phyloP scores from a whole-genome alignment of 164 flowering plant genomes.

The Protea cynaroides region DNA sequence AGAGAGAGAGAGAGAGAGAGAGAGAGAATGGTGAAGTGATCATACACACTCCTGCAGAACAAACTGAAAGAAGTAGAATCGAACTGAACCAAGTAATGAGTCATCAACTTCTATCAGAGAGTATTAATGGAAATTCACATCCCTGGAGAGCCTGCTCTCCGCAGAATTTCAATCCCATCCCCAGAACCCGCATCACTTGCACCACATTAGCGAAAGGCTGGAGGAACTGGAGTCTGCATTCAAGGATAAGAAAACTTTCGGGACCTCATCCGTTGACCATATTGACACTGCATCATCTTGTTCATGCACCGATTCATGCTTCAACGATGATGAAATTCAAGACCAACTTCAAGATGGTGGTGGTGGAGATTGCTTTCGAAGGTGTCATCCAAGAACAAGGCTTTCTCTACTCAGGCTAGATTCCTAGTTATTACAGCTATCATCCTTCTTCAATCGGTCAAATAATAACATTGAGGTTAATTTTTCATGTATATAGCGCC shows the following conservation, averaged over 20 bases:
- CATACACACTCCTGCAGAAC: conserved; percentile 26
- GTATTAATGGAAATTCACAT: conserved; percentile 17
- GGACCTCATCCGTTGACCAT: neutral
- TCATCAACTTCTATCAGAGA: conserved; percentile 9
- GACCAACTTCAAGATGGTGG: no score
- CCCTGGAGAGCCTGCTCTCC: conserved; percentile 26
- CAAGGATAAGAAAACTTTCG: conserved; percentile 12
- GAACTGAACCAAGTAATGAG: conserved; percentile 13
- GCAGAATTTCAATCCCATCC: conserved; percentile 30
- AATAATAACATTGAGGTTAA: no score
- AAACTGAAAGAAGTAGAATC: conserved; percentile 34
- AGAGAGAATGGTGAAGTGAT: conserved; percentile 22
- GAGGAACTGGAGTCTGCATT: conserved; percentile 19
- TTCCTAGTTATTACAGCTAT: no score
- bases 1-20: no score
- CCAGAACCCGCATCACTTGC: conserved; percentile 19
- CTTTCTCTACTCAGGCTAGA: no score
- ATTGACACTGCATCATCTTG: conserved; percentile 18
- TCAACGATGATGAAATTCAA: conserved; percentile 34
- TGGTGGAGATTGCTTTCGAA: neutral
- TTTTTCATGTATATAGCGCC: no score
- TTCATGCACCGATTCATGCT: conserved; percentile 36
- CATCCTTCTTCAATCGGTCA: no score
- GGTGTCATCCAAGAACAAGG: conserved; percentile 5
- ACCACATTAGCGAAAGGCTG: conserved; percentile 23